phyloP scores from a whole-genome alignment of 371 early-diverging fungal genomes.

The Apophysomyces ossiformis region DNA sequence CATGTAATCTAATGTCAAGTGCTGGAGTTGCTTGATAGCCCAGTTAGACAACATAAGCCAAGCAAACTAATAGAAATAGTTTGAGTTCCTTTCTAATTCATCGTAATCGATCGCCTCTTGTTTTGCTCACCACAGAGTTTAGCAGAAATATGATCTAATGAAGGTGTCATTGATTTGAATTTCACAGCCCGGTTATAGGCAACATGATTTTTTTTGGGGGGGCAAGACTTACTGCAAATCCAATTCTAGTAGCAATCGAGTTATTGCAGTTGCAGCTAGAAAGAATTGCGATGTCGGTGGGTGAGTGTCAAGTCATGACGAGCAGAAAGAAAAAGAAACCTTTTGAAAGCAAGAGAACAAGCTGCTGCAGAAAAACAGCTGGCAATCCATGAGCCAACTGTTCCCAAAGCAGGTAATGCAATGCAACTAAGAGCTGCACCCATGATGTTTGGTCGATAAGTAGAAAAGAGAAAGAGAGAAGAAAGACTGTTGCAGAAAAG shows the following conservation, averaged over 20 bases:
- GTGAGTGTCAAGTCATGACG: too few relatives aligned
- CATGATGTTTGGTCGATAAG: conserved; percentile 17
- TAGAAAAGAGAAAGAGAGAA: not conserved
- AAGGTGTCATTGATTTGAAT: not conserved
- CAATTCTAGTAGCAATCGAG: conserved; percentile 55
- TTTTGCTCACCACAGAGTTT: conserved; percentile 59
- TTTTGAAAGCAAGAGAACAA: conserved; percentile 51
- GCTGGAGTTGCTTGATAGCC: conserved; percentile 73
- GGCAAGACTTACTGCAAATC: conserved; percentile 57
- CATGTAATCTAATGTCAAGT: conserved; percentile 74
- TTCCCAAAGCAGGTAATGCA: conserved; percentile 40
- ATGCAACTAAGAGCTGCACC: conserved; percentile 45
- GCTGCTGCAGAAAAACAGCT: conserved; percentile 58
- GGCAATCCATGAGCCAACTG: conserved; percentile 34
- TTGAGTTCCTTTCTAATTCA: too few relatives aligned
- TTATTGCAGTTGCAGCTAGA: conserved; percentile 50
- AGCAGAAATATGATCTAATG: conserved; percentile 63
- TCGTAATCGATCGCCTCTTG: not conserved
- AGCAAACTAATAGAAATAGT: conserved; percentile 30
- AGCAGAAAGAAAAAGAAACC: conserved; percentile 3
- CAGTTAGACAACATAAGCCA: conserved; percentile 80
- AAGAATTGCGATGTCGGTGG: not conserved
- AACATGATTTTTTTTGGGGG: too few relatives aligned
- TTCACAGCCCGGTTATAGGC: too few relatives aligned
- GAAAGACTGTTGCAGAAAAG: too few relatives aligned